These are phyloP conservation scores for Solanum bulbocastanum DNA, from an alignment of 257 asterid species.

Conservation along the genomic window DNA sequence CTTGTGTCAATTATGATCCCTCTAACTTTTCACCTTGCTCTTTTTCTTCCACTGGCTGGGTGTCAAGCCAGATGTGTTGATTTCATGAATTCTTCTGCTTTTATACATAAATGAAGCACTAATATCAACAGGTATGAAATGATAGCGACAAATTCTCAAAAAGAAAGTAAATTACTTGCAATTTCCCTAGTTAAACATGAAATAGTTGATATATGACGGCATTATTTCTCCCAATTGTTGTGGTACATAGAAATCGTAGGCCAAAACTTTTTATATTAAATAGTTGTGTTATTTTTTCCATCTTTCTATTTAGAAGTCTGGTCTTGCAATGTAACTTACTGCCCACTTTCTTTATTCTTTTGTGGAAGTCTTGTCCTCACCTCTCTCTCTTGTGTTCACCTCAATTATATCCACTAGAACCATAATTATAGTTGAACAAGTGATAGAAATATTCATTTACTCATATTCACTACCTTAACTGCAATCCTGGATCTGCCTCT, in stretches of 20 bases:
- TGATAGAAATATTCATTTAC: background rate
- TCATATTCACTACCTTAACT: background rate
- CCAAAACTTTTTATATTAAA: background rate
- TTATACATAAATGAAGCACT: background rate
- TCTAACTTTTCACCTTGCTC: background rate
- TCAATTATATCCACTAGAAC: background rate
- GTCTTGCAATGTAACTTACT: background rate
- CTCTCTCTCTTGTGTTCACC: background rate
- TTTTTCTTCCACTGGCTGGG: background rate
- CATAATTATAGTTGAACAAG: background rate
- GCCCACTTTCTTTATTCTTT: background rate
- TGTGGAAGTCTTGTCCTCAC: background rate
- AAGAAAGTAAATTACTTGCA: background rate
- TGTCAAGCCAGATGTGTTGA: background rate
- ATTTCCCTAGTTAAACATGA: background rate
- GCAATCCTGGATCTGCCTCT: background rate
- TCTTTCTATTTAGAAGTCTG: background rate
- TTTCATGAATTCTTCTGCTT: background rate
- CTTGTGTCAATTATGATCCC: background rate
- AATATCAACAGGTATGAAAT: background rate
- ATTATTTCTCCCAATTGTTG: background rate
- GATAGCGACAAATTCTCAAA: background rate
- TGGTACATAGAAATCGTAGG: background rate
- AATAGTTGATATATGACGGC: background rate
- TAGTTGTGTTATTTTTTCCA: background rate